These are phyloP conservation scores for Sporisorium graminicola DNA, from an alignment of 1,284 basidiomycete species.

Conservation along the genomic window DNA sequence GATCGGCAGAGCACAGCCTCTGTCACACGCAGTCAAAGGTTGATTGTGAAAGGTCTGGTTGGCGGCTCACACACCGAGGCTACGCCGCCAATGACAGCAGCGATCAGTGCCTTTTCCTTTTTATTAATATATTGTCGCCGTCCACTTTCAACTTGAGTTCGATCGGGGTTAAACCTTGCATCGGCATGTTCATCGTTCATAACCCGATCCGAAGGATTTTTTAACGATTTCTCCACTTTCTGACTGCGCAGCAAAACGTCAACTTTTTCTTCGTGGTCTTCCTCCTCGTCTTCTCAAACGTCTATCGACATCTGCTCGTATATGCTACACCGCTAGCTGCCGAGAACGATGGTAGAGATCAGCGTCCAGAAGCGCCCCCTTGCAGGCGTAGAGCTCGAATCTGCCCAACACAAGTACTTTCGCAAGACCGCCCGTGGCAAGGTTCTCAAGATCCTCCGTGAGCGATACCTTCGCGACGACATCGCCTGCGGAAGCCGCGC, in stretches of 20 bases:
- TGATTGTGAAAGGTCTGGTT: no score
- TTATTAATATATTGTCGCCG: no score
- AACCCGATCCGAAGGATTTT: slow-evolving; percentile 2
- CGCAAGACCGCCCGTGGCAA: slow-evolving; percentile 91
- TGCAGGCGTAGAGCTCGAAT: slow-evolving; percentile 47
- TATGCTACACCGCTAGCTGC: neutral
- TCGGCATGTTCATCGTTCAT: no score
- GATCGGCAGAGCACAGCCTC: no score
- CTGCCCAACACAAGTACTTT: slow-evolving; percentile 61
- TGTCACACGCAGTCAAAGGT: no score
- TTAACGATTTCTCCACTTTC: slow-evolving; percentile 6
- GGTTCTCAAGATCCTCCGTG: slow-evolving; percentile 93
- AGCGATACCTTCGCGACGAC: slow-evolving; percentile 93
- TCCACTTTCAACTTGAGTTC: neutral
- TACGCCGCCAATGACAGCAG: no score
- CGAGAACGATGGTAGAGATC: slow-evolving; percentile 51
- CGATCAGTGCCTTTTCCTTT: no score
- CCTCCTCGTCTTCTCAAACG: neutral
- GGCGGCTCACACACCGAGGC: no score
- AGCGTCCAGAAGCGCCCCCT: slow-evolving; percentile 66
- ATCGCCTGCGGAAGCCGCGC: slow-evolving; percentile 87
- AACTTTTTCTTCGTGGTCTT: neutral
- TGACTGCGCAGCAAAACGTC: slow-evolving; percentile 1
- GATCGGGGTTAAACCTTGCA: no score
- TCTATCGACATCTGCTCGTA: neutral